Conservation (phyloP, 441 rosid genomes). For the Pelargonium australe region DNA sequence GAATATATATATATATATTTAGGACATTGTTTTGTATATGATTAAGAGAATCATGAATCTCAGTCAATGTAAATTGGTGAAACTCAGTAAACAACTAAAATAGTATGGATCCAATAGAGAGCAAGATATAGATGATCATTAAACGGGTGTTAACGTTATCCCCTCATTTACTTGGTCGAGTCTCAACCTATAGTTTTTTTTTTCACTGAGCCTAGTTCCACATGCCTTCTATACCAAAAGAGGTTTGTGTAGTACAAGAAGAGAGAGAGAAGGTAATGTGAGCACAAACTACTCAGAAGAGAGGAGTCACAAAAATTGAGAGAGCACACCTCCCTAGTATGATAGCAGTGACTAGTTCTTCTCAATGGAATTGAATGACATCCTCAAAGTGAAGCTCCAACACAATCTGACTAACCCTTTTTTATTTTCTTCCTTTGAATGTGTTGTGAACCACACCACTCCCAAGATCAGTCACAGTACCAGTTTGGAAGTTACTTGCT, state of each 20-base stretch:
- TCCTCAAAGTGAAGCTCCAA: slow-evolving; percentile 14
- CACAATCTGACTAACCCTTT: not conserved
- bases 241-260: not conserved
- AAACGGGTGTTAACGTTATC: too few species aligned
- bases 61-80: too few species aligned
- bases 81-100: too few species aligned
- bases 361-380: slow-evolving; percentile 11
- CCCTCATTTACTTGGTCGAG: too few species aligned
- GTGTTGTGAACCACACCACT: slow-evolving; percentile 11
- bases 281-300: slow-evolving; percentile 22
- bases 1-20: not conserved
- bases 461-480: slow-evolving; percentile 12
- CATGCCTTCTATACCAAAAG: not conserved
- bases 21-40: not conserved
- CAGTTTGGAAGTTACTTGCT: slow-evolving; percentile 19
- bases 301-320: not conserved
- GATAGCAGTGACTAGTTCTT: slow-evolving; percentile 18
- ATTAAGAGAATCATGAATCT: too few species aligned
- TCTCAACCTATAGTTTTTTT: not conserved
- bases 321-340: slow-evolving; percentile 22
- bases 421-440: slow-evolving; percentile 10
- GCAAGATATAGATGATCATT: too few species aligned
- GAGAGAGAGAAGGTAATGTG: not conserved
- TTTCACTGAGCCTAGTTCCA: not conserved
- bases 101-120: too few species aligned